These are phyloP conservation scores for Coccomyxa sp. DNA, from an alignment of 139 green algal genomes.

Conservation along the genomic window DNA sequence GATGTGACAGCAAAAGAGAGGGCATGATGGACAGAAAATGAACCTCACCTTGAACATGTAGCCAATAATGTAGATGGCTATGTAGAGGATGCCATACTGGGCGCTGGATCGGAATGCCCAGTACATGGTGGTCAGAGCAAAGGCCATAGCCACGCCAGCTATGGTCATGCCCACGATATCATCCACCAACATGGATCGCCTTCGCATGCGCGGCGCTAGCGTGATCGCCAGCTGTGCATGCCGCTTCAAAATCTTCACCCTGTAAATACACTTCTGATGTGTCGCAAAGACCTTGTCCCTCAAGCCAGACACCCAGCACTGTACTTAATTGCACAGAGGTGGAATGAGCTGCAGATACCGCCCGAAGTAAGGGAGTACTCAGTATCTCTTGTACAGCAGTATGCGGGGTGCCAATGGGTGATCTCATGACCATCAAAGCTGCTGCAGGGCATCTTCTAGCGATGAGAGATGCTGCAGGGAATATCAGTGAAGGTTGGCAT, in stretches of 20 bases:
- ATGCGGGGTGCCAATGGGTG: too few relatives aligned
- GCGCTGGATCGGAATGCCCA: neutral
- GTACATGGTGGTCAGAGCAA: neutral
- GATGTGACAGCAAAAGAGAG: neutral
- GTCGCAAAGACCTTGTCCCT: too few relatives aligned
- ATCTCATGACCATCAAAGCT: neutral
- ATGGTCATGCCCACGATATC: constrained; percentile 12
- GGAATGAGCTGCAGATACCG: too few relatives aligned
- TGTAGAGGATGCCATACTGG: constrained; percentile 1
- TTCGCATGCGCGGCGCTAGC: neutral
- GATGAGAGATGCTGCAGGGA: neutral
- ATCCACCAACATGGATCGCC: neutral
- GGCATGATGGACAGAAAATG: neutral
- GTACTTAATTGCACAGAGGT: too few relatives aligned
- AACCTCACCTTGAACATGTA: constrained; percentile 19
- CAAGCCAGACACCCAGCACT: too few relatives aligned
- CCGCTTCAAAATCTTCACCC: constrained; percentile 24
- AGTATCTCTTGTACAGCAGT: too few relatives aligned
- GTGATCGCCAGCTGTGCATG: constrained; percentile 10
- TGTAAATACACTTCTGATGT: neutral
- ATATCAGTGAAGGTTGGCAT: neutral
- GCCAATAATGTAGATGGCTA: constrained; percentile 13
- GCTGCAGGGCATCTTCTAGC: neutral
- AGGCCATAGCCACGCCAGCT: neutral
- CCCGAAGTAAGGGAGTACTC: too few relatives aligned